Evolutionary conservation across 371 early-diverging fungal genomes (phyloP).

Genomic region (Gilbertella persicaria): DNA sequence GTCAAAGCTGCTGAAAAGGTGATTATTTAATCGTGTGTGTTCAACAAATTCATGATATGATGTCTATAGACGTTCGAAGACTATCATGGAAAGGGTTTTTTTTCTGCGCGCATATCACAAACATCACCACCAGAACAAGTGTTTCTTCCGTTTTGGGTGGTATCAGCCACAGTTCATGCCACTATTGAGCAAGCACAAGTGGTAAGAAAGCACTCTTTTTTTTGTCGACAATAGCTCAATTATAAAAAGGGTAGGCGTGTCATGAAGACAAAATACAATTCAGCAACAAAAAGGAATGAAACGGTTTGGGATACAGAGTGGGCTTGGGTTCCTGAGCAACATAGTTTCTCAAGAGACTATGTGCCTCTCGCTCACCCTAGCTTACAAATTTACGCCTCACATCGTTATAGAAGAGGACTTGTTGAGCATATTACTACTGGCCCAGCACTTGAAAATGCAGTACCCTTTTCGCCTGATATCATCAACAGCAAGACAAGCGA

Average conservation of each 20-base stretch:
- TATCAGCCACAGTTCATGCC: conserved; percentile 51
- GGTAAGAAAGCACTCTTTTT: conserved; percentile 26
- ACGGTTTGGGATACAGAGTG: conserved; percentile 57
- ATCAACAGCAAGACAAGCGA: conserved; percentile 8
- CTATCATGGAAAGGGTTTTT: conserved; percentile 64
- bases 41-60: background rate
- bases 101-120: conserved; percentile 47
- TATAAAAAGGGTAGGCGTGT: conserved; percentile 39
- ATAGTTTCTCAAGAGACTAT: conserved; percentile 49
- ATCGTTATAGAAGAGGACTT: conserved; percentile 60
- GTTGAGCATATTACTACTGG: conserved; percentile 53
- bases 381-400: conserved; percentile 60
- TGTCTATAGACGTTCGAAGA: conserved; percentile 49
- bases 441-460: conserved; percentile 50
- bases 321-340: conserved; percentile 49
- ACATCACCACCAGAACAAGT: conserved; percentile 53
- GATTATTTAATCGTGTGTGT: background rate
- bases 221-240: background rate
- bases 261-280: conserved; percentile 44
- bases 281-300: conserved; percentile 47
- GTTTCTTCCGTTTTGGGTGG: conserved; percentile 64
- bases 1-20: conserved; percentile 61
- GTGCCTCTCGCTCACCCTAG: conserved; percentile 44
- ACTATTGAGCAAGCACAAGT: conserved; percentile 61
- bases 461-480: conserved; percentile 44